Base-by-base conservation (phyloP, 768 basidiomycete species). In the Kwoniella bestiolae region DNA sequence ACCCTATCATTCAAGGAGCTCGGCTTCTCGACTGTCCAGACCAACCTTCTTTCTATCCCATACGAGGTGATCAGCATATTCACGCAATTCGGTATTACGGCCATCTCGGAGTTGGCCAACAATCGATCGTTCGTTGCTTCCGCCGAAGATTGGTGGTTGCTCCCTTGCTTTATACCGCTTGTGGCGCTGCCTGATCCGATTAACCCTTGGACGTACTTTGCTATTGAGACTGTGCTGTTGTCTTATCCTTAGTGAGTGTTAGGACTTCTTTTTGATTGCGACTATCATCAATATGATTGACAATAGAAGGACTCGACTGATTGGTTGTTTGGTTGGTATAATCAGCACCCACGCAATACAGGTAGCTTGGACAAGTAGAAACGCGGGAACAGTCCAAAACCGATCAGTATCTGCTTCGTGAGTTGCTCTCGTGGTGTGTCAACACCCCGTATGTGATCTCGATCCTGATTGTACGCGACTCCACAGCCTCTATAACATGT, bases 41-140 rank as follows among this genome's bases (percentile, higher is more conserved):
- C 78, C 5, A 82, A 82, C 62, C 52, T 82, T 4, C 70, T 82
- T 7, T 60, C 67, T 2, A 72, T 82, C 38, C 80, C 81, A 0
- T 60, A 71, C 26, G 66, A 68, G 2, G 74, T 74, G 12, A 14
- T 79, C 25, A 66, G 69, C 16, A 72, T 81, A 41, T 44, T 81
- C 70, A 75, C 73, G 41, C 59, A 65, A 14, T 61, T 64, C 63
- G 21, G 26, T 11, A 65, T 69, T 34, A 69, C 70, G 16, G 51
- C 53, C 11, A 32, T 68, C 8, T 70, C 66, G 6, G 66, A 70
- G 25, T 38, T 70, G 5, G 63, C 63, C 45, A 61, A 75, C 38
- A 65, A 66, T 14, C 57, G 75, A 7, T 63, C 70, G 0, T 74
- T 72, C 56, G 56, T 78, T 23, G 49, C 62, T n/a, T 58, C 65